Base-by-base conservation (phyloP, 176 grass and related monocot species). In the Triticum timopheevii region DNA sequence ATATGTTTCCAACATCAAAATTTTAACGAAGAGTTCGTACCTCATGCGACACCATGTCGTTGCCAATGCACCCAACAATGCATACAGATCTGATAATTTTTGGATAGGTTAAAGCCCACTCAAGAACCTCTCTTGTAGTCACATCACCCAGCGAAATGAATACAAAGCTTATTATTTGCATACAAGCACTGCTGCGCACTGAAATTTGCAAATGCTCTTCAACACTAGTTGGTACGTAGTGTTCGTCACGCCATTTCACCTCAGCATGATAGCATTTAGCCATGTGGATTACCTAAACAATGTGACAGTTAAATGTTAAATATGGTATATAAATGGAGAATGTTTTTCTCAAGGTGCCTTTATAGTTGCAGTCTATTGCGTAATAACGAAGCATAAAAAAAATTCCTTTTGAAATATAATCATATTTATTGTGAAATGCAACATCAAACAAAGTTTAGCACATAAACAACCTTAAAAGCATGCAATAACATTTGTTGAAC, bases 61-160 rank as follows among this genome's bases (percentile, higher is more conserved):
- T 77, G 3, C 50, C 50, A 35, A 77, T 77, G 28, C 75, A 30
- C 19, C 76, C 76, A 24, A 79, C 3, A 59, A 79, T 79, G 36
- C 76, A 79, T 38, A 79, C 76, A 39, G 52, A 56, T 79, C 54
- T 36, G 23, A 79, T 7, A 39, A 79, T 79, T 24, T n/a, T 38
- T 61, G 76, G 76, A 62, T 79, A 79, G 33, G 76, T 79, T 61
- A 34, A 79, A 61, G 6, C 76, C 76, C 76, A 79, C 33, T 79
- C 76, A 39, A 79, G 20, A 16, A 22, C 31, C 54, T 39, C 76
- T 3, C 3, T 38, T 4, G 31, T 61, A 35, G 76, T 36, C 1
- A 61, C 22, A 12, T 61, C 52, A 15, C 76, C 76, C 10, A 61
- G 1, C 2, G 9, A 64, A 27, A 80, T 64, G 13, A 80, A 80